Evolutionary conservation across 257 asterid genomes (phyloP).

Genomic region (Solanum etuberosum): DNA sequence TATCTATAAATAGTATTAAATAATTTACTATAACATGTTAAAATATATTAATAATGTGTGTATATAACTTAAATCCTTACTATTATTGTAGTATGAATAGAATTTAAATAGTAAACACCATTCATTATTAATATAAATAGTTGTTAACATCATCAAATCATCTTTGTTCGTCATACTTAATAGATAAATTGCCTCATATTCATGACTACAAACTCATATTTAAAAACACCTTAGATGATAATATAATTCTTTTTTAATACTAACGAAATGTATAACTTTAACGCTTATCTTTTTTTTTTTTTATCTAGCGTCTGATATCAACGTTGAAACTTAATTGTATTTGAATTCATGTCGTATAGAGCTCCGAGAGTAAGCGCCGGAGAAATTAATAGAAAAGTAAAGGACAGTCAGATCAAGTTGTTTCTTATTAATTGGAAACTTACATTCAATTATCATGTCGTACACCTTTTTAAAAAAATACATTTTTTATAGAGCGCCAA

Average conservation of each 20-base stretch:
- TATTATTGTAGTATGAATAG: too few species aligned
- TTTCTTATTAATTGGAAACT: not conserved
- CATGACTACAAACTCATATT: too few species aligned
- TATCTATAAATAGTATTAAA: too few species aligned
- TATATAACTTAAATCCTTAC: too few species aligned
- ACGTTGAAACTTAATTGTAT: too few species aligned
- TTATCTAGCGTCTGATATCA: rapidly evolving
- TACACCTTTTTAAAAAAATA: not conserved
- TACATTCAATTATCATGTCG: not conserved
- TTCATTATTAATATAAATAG: not conserved
- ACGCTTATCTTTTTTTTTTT: not conserved
- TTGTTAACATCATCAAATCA: not conserved
- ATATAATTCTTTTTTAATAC: too few species aligned
- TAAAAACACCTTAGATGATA: too few species aligned
- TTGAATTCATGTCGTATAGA: too few species aligned
- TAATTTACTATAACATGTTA: too few species aligned
- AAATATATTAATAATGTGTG: too few species aligned
- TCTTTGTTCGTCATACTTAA: not conserved
- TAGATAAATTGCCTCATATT: too few species aligned
- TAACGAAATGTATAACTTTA: too few species aligned
- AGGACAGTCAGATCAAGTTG: not conserved
- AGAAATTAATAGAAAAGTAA: not conserved
- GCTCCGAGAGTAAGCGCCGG: not conserved
- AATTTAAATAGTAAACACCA: not conserved
- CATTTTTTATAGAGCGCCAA: not conserved